phyloP scores from a whole-genome alignment of 192 early-diverging fungal genomes.

The Phlyctochytrium arcticum region DNA sequence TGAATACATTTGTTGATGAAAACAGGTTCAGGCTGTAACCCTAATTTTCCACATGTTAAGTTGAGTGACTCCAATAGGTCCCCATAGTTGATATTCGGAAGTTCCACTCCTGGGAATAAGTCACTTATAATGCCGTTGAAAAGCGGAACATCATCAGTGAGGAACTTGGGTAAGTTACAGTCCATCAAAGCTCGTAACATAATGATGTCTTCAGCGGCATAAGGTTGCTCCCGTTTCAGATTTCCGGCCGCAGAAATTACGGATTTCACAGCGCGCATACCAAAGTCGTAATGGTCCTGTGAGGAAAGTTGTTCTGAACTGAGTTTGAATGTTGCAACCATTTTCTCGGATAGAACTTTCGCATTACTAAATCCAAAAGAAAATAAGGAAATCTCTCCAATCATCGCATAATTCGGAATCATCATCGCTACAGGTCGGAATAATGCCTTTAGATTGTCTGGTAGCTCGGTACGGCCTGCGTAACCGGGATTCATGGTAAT shows the following conservation, averaged over 20 bases:
- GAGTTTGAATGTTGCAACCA: conserved; percentile 61
- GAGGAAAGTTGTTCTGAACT: conserved; percentile 58
- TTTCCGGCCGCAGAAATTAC: conserved; percentile 62
- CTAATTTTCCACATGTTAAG: conserved; percentile 37
- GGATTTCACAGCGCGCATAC: conserved; percentile 60
- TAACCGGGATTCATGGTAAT: conserved; percentile 65
- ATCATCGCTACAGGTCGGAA: conserved; percentile 65
- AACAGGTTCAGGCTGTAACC: conserved; percentile 42
- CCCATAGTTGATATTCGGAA: conserved; percentile 58
- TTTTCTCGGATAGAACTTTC: conserved; percentile 57
- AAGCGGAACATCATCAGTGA: conserved; percentile 57
- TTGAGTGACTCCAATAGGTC: conserved; percentile 48
- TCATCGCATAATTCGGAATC: conserved; percentile 67
- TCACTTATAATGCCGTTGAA: conserved; percentile 61
- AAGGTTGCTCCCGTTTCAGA: conserved; percentile 54
- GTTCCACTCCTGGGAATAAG: conserved; percentile 53
- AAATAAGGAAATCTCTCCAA: conserved; percentile 59
- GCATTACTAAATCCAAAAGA: conserved; percentile 60
- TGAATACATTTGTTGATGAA: conserved; percentile 64
- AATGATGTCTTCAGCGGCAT: conserved; percentile 51
- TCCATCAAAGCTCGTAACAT: conserved; percentile 55
- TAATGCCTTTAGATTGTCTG: conserved; percentile 60
- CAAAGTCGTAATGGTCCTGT: conserved; percentile 65
- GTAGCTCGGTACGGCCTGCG: conserved; percentile 59
- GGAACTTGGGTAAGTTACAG: conserved; percentile 57